Conservation (phyloP, 78 protist genomes). For the Planoprotostelium fungivorum region DNA sequence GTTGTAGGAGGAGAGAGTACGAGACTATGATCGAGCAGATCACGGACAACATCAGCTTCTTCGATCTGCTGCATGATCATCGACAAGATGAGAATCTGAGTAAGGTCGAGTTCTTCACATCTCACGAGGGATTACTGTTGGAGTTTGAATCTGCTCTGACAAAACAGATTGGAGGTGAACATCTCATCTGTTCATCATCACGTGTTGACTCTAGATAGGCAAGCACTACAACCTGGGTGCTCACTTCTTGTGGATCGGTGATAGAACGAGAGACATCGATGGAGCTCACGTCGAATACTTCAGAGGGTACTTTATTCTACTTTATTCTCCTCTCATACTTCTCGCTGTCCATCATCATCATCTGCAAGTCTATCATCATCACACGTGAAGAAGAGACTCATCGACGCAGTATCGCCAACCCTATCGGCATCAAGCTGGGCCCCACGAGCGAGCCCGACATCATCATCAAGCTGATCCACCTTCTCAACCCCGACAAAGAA, state of each 20-base stretch:
- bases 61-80: neutral
- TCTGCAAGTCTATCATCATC: neutral
- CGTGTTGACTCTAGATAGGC: neutral
- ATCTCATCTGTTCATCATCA: neutral
- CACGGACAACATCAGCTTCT: slow-evolving; percentile 10
- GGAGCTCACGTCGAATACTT: slow-evolving; percentile 76
- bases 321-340: too few species aligned
- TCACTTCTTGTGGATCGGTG: slow-evolving; percentile 76
- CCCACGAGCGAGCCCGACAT: slow-evolving; percentile 43
- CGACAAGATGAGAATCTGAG: neutral
- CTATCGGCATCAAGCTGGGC: slow-evolving; percentile 69
- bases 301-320: slow-evolving; percentile 18
- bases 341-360: too few species aligned
- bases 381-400: neutral
- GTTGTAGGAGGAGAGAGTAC: neutral
- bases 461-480: slow-evolving; percentile 22
- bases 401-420: slow-evolving; percentile 48
- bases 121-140: slow-evolving; percentile 68
- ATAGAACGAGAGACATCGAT: slow-evolving; percentile 59
- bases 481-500: slow-evolving; percentile 33
- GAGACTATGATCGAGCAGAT: slow-evolving; percentile 4
- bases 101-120: slow-evolving; percentile 29
- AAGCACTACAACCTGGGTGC: slow-evolving; percentile 44
- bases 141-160: slow-evolving; percentile 61
- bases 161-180: neutral